These are phyloP conservation scores for Hypoxylon rickii DNA, from an alignment of 495 filamentous ascomycete genomes.

Conservation along the genomic window DNA sequence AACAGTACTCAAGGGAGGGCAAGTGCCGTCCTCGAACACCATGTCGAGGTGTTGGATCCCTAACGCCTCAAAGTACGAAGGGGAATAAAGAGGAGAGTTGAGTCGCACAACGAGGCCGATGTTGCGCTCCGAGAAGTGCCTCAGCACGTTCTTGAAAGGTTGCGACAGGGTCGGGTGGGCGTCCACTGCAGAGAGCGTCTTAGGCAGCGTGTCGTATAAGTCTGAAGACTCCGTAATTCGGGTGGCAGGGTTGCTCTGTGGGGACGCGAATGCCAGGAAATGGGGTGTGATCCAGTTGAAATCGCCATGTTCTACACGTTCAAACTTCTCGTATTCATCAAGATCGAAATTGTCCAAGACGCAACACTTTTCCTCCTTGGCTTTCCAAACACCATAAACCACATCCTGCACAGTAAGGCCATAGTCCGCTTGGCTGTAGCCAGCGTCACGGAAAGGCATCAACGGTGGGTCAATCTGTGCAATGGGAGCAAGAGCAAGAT, in stretches of 20 bases:
- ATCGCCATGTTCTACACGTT: constrained; percentile 96
- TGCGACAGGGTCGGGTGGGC: constrained; percentile 65
- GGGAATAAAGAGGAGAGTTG: constrained; percentile 93
- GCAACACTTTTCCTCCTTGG: constrained; percentile 90
- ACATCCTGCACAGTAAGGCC: constrained; percentile 93
- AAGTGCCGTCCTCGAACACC: constrained; percentile 99
- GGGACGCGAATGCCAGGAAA: constrained; percentile 96
- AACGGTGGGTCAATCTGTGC: constrained; percentile 93
- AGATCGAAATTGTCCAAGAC: constrained; percentile 87
- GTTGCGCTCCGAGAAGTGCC: constrained; percentile 81
- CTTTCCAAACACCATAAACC: constrained; percentile 98
- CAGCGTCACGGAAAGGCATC: constrained; percentile 98
- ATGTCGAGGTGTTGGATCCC: constrained; percentile 96
- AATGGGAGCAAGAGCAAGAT: constrained; percentile 94
- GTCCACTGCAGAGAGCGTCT: constrained; percentile 67
- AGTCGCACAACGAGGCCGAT: constrained; percentile 93
- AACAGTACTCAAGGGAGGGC: constrained; percentile 82
- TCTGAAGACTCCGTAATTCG: constrained; percentile 72
- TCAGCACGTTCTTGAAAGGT: constrained; percentile 93
- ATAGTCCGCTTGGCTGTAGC: constrained; percentile 98
- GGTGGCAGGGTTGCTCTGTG: constrained; percentile 76
- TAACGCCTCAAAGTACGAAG: constrained; percentile 91
- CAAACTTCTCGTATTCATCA: constrained; percentile 95
- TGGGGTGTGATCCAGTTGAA: constrained; percentile 98
- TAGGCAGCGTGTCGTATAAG: constrained; percentile 71